Evolutionary conservation across 2,329 filamentous ascomycete genomes (phyloP).

Genomic region (Colletotrichum paranaense): DNA sequence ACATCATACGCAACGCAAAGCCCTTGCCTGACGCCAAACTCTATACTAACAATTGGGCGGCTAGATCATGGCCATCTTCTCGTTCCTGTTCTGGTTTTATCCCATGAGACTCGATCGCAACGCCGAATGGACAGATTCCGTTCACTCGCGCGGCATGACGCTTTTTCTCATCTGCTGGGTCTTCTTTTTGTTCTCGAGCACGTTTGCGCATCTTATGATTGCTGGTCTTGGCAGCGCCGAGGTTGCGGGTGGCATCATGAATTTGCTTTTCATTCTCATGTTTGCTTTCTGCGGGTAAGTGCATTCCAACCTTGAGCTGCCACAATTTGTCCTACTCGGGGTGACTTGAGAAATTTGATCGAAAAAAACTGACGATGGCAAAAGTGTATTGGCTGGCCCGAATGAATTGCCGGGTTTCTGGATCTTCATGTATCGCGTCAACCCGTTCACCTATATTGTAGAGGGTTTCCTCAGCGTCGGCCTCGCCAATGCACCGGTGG

Average conservation of each 20-base stretch:
- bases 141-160: conserved; percentile 61
- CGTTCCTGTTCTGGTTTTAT: conserved; percentile 76
- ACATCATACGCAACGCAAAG: not conserved
- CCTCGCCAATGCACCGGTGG: conserved; percentile 38
- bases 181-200: conserved; percentile 75
- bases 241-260: conserved; percentile 64
- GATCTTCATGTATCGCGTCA: conserved; percentile 77
- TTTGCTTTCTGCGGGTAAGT: conserved; percentile 62
- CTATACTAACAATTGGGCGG: not conserved
- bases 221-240: conserved; percentile 72
- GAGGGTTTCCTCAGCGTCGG: conserved; percentile 63
- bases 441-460: conserved; percentile 77
- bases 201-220: conserved; percentile 74
- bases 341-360: not conserved
- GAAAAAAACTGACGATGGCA: not conserved
- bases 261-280: conserved; percentile 54
- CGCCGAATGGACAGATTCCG: conserved; percentile 61
- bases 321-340: too few relatives aligned
- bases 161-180: conserved; percentile 72
- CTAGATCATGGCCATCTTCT: conserved; percentile 64
- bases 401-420: conserved; percentile 72
- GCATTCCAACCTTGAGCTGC: too few relatives aligned
- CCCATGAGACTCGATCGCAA: conserved; percentile 73
- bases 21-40: not conserved
- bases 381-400: conserved; percentile 69